Evolutionary conservation across 140 eudicot genomes (phyloP), one percentile per base, ranked within the genome.

Genomic region (Ambrosia hybrid): DNA sequence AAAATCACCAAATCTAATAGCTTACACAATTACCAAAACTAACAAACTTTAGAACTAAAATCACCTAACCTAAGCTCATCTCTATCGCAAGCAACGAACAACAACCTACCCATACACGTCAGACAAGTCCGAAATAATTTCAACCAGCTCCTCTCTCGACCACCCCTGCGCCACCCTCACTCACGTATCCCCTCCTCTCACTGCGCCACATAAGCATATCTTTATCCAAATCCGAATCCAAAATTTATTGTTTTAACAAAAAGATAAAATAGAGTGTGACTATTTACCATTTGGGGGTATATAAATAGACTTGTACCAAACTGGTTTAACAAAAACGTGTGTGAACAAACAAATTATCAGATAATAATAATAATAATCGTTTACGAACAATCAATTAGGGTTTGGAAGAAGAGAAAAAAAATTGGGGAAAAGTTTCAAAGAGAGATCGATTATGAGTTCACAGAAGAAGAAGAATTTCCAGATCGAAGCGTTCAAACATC

Each of bases 391-490:
- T 7, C 57, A n/a, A n/a, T 7, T 57, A 57, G 62, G 62, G 34
- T 57, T 57, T 17, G 62, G 5, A 13, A 52, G 30, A 21, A 21
- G 30, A 21, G 30, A 21, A 21, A 21, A 21, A 21, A 39, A 39
- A 8, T 56, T 56, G 17, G 61, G 61, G 61, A 12, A 16, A 51
- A 51, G 16, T 56, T 34, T 15, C 16, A 8, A 33, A 39, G 4
- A 39, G 4, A 34, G 14, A 53, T 4, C 9, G 4, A 26, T n/a
- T 4, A 68, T 68, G 73, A 68, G 73, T 49, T 51, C 59, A 49
- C 73, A 69, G 73, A 71, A 71, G 65, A 71, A 71, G 67, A 57
- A 13, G 11, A 71, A 71, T 16, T 56, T 71, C 17, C 75, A 71
- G 9, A 71, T 71, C 5, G 75, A 71, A 41, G 75, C 75, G 3